Base-by-base conservation (phyloP, 1,284 basidiomycete genomes). In the Grifola frondosa region DNA sequence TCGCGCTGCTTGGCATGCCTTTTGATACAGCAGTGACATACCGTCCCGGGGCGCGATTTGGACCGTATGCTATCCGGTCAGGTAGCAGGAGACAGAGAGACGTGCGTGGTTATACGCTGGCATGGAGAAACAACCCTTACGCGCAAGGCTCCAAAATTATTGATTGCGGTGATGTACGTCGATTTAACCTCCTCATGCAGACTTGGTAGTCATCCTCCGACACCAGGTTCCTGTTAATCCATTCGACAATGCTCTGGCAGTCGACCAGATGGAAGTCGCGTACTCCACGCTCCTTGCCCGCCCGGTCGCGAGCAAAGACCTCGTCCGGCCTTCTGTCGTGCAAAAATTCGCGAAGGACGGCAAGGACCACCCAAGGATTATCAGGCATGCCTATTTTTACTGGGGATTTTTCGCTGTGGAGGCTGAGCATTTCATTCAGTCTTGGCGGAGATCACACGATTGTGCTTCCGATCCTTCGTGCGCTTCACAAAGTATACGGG, bases 381-480 rank as follows among this genome's bases (percentile, higher is more conserved):
- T 91, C 46, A 84, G 77, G 78, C 80, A 49, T 44, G 63, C 48
- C 6, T 21, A 15, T 8, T 30, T 21, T 32, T 19, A 19, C 6
- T 35, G 42, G 5, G n/a, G n/a, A n/a, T n/a, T n/a, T n/a, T n/a
- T n/a, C n/a, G n/a, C n/a, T n/a, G n/a, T n/a, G n/a, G n/a, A n/a
- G n/a, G n/a, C n/a, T n/a, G n/a, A 25, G 17, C 40, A n/a, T 28
- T 8, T 6, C 11, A 20, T 37, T 9, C 50, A 86, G 82, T 54
- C 70, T 91, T 31, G 88, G 87, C 29, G 88, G 88, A 8, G 87
- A 89, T 53, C 86, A 89, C 57, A 86, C 88, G 3, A 86, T 90
- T 49, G 85, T 86, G 12, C 72, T 85, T 17, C 86, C 87, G 7
- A 87, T 89, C 51, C 71, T 91, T 12, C 80, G 86, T 30, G 75